phyloP scores from a whole-genome alignment of 352 stramenopile species.

The Globisporangium camurandrum region DNA sequence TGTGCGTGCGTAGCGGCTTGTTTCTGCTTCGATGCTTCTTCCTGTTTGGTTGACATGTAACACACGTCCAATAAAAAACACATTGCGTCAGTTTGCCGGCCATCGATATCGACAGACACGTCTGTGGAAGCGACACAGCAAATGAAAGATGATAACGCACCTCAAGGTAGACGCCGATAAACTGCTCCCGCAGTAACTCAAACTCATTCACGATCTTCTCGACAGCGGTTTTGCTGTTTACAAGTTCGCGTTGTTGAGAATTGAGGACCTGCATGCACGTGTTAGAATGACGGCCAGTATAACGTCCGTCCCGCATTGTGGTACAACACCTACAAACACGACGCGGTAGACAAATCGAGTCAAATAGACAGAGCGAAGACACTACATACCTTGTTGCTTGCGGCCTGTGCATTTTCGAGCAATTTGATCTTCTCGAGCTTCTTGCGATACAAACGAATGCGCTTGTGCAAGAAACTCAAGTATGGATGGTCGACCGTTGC shows the following conservation, averaged over 20 bases:
- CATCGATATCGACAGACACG: too few species aligned
- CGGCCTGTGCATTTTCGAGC: slow-evolving; percentile 35
- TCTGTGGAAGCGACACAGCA: too few species aligned
- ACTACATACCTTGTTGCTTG: slow-evolving; percentile 39
- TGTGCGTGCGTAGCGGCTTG: slow-evolving; percentile 8
- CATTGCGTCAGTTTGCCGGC: too few species aligned
- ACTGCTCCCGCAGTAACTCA: slow-evolving; percentile 70
- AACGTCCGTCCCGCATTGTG: too few species aligned
- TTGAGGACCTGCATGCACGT: slow-evolving; percentile 39
- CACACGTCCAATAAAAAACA: too few species aligned
- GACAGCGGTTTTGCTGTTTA: slow-evolving; percentile 47
- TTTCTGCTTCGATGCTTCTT: slow-evolving; percentile 30
- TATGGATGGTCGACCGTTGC: slow-evolving; percentile 68
- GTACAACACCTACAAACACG: neutral
- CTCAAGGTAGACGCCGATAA: slow-evolving; percentile 50
- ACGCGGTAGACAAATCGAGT: neutral
- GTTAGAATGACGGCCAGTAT: too few species aligned
- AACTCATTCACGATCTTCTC: slow-evolving; percentile 74
- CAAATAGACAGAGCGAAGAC: too few species aligned
- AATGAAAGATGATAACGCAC: too few species aligned
- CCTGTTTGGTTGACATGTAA: too few species aligned
- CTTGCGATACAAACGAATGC: slow-evolving; percentile 74
- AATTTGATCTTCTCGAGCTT: slow-evolving; percentile 82
- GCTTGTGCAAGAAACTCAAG: slow-evolving; percentile 76
- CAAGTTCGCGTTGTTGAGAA: slow-evolving; percentile 67